Evolutionary conservation across 257 asterid genomes (phyloP).

Genomic region (Linaria vulgaris): DNA sequence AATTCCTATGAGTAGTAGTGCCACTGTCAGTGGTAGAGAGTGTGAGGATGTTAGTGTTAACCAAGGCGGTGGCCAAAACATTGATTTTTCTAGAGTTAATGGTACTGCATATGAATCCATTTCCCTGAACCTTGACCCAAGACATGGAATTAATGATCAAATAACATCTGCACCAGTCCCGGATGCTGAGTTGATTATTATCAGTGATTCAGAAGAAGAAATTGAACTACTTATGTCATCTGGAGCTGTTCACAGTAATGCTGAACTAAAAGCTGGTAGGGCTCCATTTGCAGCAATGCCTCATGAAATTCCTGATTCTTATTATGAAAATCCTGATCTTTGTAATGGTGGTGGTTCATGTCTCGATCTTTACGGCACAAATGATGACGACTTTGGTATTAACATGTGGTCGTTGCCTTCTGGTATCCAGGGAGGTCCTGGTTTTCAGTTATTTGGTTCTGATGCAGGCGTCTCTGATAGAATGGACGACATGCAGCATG

Average conservation of each 20-base stretch:
- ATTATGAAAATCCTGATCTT: constrained; percentile 50
- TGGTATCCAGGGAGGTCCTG: constrained; percentile 66
- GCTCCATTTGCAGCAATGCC: constrained; percentile 44
- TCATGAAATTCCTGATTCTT: constrained; percentile 61
- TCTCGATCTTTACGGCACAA: constrained; percentile 48
- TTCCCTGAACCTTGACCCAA: constrained; percentile 51
- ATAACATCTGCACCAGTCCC: constrained; percentile 46
- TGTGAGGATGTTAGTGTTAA: constrained; percentile 87
- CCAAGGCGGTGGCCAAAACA: constrained; percentile 67
- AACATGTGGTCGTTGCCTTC: constrained; percentile 78
- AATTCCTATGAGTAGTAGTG: constrained; percentile 89
- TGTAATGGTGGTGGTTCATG: constrained; percentile 48
- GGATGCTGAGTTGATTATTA: constrained; percentile 67
- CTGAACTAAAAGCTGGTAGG: constrained; percentile 40
- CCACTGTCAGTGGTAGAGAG: constrained; percentile 84
- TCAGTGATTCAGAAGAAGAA: constrained; percentile 93
- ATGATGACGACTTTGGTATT: constrained; percentile 69
- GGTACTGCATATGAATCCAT: constrained; percentile 72
- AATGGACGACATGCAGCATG: constrained; percentile 60
- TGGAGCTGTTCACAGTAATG: constrained; percentile 37
- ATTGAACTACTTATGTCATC: constrained; percentile 43
- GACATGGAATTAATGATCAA: constrained; percentile 39
- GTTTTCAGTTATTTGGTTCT: constrained; percentile 82
- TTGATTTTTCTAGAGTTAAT: constrained; percentile 55
- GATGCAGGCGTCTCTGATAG: constrained; percentile 67